Evolutionary conservation across 306 rosid genomes (phyloP).

Genomic region (Inga leiocalycina): DNA sequence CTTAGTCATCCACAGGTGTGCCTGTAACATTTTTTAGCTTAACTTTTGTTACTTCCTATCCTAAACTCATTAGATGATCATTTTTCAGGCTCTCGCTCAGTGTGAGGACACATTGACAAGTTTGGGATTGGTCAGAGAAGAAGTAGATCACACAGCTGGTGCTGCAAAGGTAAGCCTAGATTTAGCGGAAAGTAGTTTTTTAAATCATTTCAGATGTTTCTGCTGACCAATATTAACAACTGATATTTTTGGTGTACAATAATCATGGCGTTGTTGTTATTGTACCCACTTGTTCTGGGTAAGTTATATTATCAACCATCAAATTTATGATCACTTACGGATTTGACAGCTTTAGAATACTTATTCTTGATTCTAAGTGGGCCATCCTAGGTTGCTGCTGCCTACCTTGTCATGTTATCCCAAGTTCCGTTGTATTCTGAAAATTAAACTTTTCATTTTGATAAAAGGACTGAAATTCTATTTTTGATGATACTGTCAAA

Average conservation of each 20-base stretch:
- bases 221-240: slow-evolving; percentile 15
- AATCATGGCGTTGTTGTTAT: slow-evolving; percentile 12
- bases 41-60: not conserved
- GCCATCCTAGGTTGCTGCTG: slow-evolving; percentile 19
- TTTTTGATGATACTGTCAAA: slow-evolving; percentile 25
- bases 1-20: slow-evolving; percentile 95
- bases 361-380: slow-evolving; percentile 10
- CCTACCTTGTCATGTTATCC: slow-evolving; percentile 2
- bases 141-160: slow-evolving; percentile 94
- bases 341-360: not conserved
- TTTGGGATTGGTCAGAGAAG: slow-evolving; percentile 87
- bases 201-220: slow-evolving; percentile 26
- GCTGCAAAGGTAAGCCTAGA: slow-evolving; percentile 80
- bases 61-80: slow-evolving; percentile 29
- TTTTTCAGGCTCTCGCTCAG: slow-evolving; percentile 95
- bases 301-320: slow-evolving; percentile 11
- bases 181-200: slow-evolving; percentile 25
- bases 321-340: slow-evolving; percentile 24
- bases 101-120: slow-evolving; percentile 86
- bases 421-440: not conserved
- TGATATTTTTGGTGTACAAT: slow-evolving; percentile 12
- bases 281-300: slow-evolving; percentile 22
- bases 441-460: slow-evolving; percentile 28
- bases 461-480: slow-evolving; percentile 7
- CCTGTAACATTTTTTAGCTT: slow-evolving; percentile 19